phyloP scores from a whole-genome alignment of 129 eudicot species.

The Helichrysum umbraculigerum region DNA sequence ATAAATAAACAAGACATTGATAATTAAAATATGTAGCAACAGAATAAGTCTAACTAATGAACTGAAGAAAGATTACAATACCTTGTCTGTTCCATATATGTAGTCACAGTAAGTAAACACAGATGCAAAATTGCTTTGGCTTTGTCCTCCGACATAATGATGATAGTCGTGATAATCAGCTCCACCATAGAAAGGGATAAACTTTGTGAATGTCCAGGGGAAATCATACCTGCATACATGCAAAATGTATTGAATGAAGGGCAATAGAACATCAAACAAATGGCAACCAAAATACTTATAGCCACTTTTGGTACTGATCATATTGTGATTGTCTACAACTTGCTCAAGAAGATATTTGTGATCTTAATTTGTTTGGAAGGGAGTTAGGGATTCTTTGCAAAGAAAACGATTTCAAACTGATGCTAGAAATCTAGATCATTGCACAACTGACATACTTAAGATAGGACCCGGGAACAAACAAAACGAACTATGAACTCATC shows the following conservation, averaged over 20 bases:
- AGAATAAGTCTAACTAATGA: neutral
- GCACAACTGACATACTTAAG: neutral
- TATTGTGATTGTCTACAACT: neutral
- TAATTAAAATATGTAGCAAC: neutral
- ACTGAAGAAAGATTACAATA: slow-evolving; percentile 23
- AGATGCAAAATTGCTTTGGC: slow-evolving; percentile 94
- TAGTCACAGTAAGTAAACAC: slow-evolving; percentile 92
- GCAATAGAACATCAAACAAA: neutral
- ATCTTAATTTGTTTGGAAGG: neutral
- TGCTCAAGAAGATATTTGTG: neutral
- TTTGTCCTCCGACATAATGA: slow-evolving; percentile 92
- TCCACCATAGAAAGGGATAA: slow-evolving; percentile 91
- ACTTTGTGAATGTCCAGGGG: slow-evolving; percentile 83
- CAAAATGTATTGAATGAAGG: slow-evolving; percentile 7
- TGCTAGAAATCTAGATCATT: neutral
- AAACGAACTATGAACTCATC: neutral
- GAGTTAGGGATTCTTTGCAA: neutral
- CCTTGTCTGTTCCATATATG: slow-evolving; percentile 98
- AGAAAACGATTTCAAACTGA: neutral
- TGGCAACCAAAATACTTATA: neutral
- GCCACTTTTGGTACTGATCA: neutral
- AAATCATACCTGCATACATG: slow-evolving; percentile 65
- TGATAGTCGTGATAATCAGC: slow-evolving; percentile 97
- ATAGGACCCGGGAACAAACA: neutral
- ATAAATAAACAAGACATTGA: slow-evolving; percentile 23